Evolutionary conservation across 306 rosid species (phyloP).

Genomic region (Hylodesmum podocarpum): DNA sequence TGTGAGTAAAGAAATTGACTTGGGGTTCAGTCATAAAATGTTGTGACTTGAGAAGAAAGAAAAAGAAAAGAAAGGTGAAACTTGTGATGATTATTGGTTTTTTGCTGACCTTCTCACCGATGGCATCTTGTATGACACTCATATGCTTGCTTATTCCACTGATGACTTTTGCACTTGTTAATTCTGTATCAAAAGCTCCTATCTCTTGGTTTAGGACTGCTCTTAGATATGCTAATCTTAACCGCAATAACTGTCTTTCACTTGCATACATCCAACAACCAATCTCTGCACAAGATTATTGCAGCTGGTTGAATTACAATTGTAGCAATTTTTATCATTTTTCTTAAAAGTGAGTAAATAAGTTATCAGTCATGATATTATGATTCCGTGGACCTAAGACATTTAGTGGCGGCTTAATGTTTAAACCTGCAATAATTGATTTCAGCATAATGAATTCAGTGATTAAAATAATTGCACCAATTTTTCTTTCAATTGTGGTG

Average conservation of each 20-base stretch:
- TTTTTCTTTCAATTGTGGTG: too few relatives aligned
- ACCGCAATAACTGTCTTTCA: slow-evolving; percentile 65
- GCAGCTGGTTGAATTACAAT: background rate
- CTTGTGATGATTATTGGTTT: slow-evolving; percentile 15
- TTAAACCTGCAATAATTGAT: too few relatives aligned
- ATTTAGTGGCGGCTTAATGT: too few relatives aligned
- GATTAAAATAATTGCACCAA: too few relatives aligned
- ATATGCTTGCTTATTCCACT: slow-evolving; percentile 73
- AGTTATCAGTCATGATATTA: background rate
- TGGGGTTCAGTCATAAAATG: background rate
- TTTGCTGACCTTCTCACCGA: slow-evolving; percentile 72
- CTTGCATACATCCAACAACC: slow-evolving; percentile 94
- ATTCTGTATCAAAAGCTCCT: slow-evolving; percentile 84
- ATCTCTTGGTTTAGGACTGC: slow-evolving; percentile 80
- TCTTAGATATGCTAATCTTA: slow-evolving; percentile 65
- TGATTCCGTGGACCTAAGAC: background rate
- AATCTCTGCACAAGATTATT: slow-evolving; percentile 51
- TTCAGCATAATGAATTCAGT: too few relatives aligned
- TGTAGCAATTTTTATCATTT: background rate
- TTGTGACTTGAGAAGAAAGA: background rate
- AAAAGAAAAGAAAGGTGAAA: background rate
- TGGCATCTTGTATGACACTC: slow-evolving; percentile 78
- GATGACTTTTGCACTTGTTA: slow-evolving; percentile 68
- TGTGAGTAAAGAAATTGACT: slow-evolving; percentile 30
- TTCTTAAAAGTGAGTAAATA: background rate